Base-by-base conservation (phyloP, 805 yeast genomes). In the Starmerella riodocensis region DNA sequence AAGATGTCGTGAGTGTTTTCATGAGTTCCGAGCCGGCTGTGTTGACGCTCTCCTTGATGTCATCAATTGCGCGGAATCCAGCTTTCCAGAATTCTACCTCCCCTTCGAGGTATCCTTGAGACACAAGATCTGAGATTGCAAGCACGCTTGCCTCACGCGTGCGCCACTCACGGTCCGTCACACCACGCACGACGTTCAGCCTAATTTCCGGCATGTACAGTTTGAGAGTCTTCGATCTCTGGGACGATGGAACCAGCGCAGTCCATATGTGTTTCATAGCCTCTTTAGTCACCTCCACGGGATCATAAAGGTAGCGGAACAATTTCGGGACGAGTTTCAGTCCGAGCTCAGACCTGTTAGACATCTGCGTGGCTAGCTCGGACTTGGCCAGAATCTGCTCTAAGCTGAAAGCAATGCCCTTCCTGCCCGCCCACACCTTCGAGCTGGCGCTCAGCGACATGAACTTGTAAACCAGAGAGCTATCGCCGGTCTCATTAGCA, bases 401-500 rank as follows among this genome's bases (percentile, higher is more conserved):
- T 27, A 88, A 65, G 0, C 97, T 96, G 62, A 82, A 88, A 0
- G 97, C 97, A 52, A 85, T 75, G 37, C 97, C 98, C 48, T 81
- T 82, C 55, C 94, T 67, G 0, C 95, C 81, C 0, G 93, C 73
- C 98, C 98, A 88, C 17, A 86, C 60, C 0, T 91, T 76, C 0
- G 94, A 82, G 37, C 77, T 78, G 46, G 82, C 78, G 0, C 96
- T 93, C 41, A 88, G 62, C 0, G 94, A 76, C 95, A 88, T 84
- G 56, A 88, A 88, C 54, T 84, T 82, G 60, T 88, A 88, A 4
- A 88, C 95, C 48, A 88, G 69, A 48, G 91, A 73, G 12, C 97
- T 94, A 58, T 88, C 95, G 22, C 97, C 97, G 8, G 85, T 93
- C 54, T 88, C 98, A 1, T 91, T 74, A 0, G 98, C 96, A 36